Conservation (phyloP, 176 grass and related monocot genomes). For the Bothriochloa decipiens region DNA sequence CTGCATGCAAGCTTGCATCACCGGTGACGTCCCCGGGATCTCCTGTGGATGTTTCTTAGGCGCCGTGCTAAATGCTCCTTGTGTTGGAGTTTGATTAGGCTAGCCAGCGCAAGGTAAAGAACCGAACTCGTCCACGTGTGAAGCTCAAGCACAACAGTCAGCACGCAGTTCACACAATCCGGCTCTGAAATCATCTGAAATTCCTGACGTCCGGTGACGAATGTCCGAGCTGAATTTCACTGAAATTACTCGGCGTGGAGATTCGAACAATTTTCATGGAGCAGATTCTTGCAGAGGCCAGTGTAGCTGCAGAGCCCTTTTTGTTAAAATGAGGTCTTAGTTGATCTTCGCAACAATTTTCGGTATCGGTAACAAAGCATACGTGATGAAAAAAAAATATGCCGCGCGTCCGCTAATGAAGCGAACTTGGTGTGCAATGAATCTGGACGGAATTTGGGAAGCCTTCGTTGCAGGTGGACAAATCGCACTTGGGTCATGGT, state of each 20-base stretch:
- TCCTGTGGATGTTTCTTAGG: background rate
- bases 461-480: background rate
- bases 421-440: background rate
- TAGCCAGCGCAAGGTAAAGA: background rate
- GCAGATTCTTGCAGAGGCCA: too few species aligned
- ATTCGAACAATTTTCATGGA: too few species aligned
- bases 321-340: too few species aligned
- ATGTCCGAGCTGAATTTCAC: too few species aligned
- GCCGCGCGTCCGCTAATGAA: background rate
- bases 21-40: slow-evolving; percentile 25
- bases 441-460: background rate
- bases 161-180: background rate
- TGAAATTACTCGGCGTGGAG: too few species aligned
- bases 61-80: background rate
- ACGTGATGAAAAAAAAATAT: background rate
- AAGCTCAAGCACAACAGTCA: background rate
- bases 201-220: too few species aligned
- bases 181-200: too few species aligned
- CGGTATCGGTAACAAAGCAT: too few species aligned
- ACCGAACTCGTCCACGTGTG: background rate
- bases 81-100: background rate
- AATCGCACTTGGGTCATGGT: background rate
- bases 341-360: too few species aligned
- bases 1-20: slow-evolving; percentile 13
- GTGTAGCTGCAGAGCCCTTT: too few species aligned